Evolutionary conservation across 129 eudicot species (phyloP), one percentile per base, ranked within the genome.

Genomic region (Oenanthe sinensis): DNA sequence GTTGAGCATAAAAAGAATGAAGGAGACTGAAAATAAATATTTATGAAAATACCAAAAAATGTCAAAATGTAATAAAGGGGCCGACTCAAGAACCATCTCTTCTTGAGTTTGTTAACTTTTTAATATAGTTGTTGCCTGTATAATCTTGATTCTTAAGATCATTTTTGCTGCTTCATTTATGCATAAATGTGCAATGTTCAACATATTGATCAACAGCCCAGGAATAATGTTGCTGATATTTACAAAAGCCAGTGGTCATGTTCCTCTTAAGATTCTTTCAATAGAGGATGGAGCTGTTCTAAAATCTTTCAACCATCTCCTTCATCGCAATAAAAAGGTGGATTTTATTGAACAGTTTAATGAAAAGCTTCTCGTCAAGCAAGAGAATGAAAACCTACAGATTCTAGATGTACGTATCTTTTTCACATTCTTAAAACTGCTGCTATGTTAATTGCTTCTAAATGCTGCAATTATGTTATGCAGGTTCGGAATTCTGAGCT

Each of bases 361-460:
- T 54, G 98, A 93, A 75, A 93, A 93, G 93, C 98, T 93, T 85
- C 98, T 93, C 69, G 98, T 93, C 83, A 93, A 93, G 88, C 98
- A 93, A 82, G 98, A 93, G 78, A 90, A 93, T 39, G 97, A 90
- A 85, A 92, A 92, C 79, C 93, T 92, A 28, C 96, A 92, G 84
- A 92, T 92, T 86, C 86, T 87, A 75, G 96, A 92, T 83, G 98
- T 92, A 81, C 81, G 91, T 19, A 43, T 43, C 49, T 40, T 14
- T 74, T 54, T 67, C 11, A 17, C 6, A 74, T 46, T 75, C 39
- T 26, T 6, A 39, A 30, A 24, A 6, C 17, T 65, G 9, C 17
- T 73, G 45, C 4, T 77, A 42, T 12, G 77, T 37, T 47, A 14
- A 52, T 16, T 33, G 28, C 44, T 47, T 19, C 44, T 22, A 44